phyloP scores from a whole-genome alignment of 192 early-diverging fungal genomes.

The Rhizophagus clarus region DNA sequence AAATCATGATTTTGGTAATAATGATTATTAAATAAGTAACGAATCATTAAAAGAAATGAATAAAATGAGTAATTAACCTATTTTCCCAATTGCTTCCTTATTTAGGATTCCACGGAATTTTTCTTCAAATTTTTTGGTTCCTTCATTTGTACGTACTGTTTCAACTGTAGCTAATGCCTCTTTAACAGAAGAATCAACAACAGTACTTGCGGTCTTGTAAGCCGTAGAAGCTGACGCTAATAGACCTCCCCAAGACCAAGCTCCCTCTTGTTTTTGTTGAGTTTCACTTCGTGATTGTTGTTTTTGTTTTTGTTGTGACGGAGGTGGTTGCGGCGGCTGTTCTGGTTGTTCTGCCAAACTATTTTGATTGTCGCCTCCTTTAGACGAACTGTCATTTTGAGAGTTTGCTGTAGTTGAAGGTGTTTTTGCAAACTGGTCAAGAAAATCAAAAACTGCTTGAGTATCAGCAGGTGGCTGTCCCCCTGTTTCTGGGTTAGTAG shows the following conservation, averaged over 20 bases:
- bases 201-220: slow-evolving; percentile 56
- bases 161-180: slow-evolving; percentile 45
- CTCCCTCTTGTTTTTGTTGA: background rate
- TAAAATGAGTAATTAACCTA: slow-evolving; percentile 40
- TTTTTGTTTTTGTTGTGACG: slow-evolving; percentile 25
- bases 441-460: slow-evolving; percentile 48
- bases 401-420: slow-evolving; percentile 32
- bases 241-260: slow-evolving; percentile 54
- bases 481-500: slow-evolving; percentile 14
- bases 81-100: slow-evolving; percentile 61
- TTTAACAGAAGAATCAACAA: slow-evolving; percentile 53
- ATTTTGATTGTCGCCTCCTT: slow-evolving; percentile 8
- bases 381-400: background rate
- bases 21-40: background rate
- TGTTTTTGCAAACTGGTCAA: slow-evolving; percentile 48
- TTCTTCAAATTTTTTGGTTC: slow-evolving; percentile 51
- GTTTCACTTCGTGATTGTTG: slow-evolving; percentile 18
- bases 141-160: slow-evolving; percentile 39
- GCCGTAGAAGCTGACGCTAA: slow-evolving; percentile 58
- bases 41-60: background rate
- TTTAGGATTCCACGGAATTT: slow-evolving; percentile 57
- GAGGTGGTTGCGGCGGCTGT: slow-evolving; percentile 34
- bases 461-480: slow-evolving; percentile 34
- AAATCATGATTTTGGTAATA: background rate
- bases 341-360: slow-evolving; percentile 26